Evolutionary conservation across 345 rosid species (phyloP).

Genomic region (Mercurialis annua): DNA sequence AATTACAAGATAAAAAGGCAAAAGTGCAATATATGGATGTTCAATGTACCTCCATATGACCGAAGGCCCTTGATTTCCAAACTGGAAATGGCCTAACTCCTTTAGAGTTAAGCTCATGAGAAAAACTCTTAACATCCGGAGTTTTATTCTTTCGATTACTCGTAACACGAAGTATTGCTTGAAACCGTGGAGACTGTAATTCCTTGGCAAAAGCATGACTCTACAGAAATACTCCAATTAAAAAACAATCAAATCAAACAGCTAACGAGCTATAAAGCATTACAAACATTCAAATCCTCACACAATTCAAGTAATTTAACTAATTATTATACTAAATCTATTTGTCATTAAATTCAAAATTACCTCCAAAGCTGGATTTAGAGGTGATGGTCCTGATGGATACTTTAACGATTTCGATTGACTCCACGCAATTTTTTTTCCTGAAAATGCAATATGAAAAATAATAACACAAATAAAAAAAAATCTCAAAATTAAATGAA

Average conservation of each 20-base stretch:
- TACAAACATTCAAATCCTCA: too few species aligned
- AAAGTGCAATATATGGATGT: not conserved
- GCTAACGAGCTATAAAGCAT: not conserved
- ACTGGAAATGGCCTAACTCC: constrained; percentile 91
- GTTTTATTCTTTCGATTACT: constrained; percentile 80
- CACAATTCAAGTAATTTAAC: too few species aligned
- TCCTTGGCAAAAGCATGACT: constrained; percentile 63
- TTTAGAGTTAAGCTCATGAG: constrained; percentile 96
- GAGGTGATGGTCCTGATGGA: constrained; percentile 41
- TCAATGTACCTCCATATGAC: constrained; percentile 74
- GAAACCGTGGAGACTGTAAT: constrained; percentile 82
- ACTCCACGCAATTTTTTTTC: constrained; percentile 51
- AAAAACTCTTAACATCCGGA: constrained; percentile 88
- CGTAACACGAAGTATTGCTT: constrained; percentile 77
- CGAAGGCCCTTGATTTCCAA: constrained; percentile 79
- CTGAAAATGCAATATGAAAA: constrained; percentile 30
- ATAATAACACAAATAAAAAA: constrained; percentile 6
- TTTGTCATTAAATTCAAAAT: not conserved
- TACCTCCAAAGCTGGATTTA: constrained; percentile 71
- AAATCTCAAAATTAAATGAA: not conserved
- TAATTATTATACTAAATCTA: too few species aligned
- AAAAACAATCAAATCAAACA: not conserved
- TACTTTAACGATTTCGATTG: constrained; percentile 63
- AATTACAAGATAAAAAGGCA: not conserved
- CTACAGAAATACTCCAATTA: constrained; percentile 25